phyloP scores from a whole-genome alignment of 257 asterid genomes.

The Plectranthus barbatus region DNA sequence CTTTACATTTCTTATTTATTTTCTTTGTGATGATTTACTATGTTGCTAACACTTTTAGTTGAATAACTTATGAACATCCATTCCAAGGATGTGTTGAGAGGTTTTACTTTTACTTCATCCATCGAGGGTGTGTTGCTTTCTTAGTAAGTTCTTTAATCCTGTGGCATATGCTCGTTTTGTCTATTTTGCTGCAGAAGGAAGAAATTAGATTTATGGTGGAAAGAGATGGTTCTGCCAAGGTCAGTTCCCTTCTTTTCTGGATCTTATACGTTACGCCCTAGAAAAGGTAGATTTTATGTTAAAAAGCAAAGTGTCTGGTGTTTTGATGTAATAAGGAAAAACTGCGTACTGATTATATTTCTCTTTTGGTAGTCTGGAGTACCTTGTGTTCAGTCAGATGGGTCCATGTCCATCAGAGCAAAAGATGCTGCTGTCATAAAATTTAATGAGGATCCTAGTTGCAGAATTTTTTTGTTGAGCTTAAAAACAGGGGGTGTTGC shows the following conservation, averaged over 20 bases:
- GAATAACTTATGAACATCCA: no score
- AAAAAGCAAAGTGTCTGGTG: no score
- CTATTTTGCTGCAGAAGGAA: slow-evolving; percentile 59
- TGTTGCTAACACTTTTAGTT: no score
- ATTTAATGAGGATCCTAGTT: slow-evolving; percentile 67
- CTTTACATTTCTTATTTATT: no score
- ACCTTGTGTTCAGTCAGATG: slow-evolving; percentile 67
- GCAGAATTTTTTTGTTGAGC: slow-evolving; percentile 90
- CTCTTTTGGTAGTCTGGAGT: slow-evolving; percentile 60
- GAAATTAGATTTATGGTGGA: slow-evolving; percentile 90
- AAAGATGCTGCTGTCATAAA: slow-evolving; percentile 75
- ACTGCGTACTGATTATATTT: background rate
- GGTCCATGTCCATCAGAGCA: slow-evolving; percentile 78
- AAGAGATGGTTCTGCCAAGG: slow-evolving; percentile 97
- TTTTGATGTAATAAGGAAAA: background rate
- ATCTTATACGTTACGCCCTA: slow-evolving; percentile 80
- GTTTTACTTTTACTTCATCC: no score
- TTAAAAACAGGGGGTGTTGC: slow-evolving; percentile 98
- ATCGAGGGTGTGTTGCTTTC: no score
- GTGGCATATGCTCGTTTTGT: slow-evolving; percentile 9
- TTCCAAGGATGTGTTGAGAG: no score
- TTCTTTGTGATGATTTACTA: no score
- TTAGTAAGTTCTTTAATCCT: no score
- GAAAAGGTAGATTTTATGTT: slow-evolving; percentile 42
- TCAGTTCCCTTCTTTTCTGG: slow-evolving; percentile 89